Evolutionary conservation across 1,139 yeast species (phyloP).

Genomic region (Yamadazyma buinensis): DNA sequence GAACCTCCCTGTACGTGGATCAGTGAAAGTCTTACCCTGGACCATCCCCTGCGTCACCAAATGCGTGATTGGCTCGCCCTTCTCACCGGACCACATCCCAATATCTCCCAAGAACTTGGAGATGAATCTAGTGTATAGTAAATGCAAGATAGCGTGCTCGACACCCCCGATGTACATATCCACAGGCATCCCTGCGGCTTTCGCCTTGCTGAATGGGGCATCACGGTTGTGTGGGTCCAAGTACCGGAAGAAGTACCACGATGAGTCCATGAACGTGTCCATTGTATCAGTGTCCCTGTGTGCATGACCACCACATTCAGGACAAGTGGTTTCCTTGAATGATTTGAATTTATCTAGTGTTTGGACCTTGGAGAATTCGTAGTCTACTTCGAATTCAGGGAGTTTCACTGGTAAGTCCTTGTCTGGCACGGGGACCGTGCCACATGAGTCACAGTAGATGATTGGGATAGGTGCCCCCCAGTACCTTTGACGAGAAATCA

Average conservation of each 20-base stretch:
- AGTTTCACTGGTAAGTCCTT: conserved; percentile 75
- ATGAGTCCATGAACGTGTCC: conserved; percentile 98
- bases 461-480: conserved; percentile 99
- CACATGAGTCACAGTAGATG: conserved; percentile 80
- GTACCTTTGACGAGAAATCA: conserved; percentile 87
- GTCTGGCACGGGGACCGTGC: conserved; percentile 88
- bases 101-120: conserved; percentile 69
- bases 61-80: conserved; percentile 70
- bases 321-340: conserved; percentile 76
- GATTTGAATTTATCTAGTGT: conserved; percentile 67
- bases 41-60: conserved; percentile 97
- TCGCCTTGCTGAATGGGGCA: conserved; percentile 52
- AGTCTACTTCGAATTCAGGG: conserved; percentile 48
- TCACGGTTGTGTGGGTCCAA: conserved; percentile 63
- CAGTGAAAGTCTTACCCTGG: conserved; percentile 78
- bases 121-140: conserved; percentile 79
- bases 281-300: conserved; percentile 93
- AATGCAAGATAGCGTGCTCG: conserved; percentile 92
- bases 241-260: conserved; percentile 92
- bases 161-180: conserved; percentile 92
- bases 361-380: conserved; percentile 53
- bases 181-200: conserved; percentile 66
- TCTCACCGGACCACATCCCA: conserved; percentile 37
- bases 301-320: conserved; percentile 70
- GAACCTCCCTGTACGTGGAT: conserved; percentile 70